Conservation (phyloP, 805 yeast genomes). For the Myxozyma lipomycoides region DNA sequence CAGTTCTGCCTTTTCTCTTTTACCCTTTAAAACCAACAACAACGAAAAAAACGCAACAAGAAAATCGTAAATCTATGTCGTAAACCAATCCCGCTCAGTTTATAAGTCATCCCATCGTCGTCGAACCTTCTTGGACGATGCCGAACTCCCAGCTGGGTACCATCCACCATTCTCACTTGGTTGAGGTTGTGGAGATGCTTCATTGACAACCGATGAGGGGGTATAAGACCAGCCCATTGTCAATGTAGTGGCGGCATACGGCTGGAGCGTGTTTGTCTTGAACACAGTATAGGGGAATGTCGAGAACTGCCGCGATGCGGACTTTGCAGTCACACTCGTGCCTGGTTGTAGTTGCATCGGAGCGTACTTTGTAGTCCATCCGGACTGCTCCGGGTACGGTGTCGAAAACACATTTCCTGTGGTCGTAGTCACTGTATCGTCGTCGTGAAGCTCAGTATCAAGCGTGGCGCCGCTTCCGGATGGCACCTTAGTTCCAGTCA, state of each 20-base stretch:
- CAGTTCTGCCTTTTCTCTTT: no score
- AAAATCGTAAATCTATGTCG: no score
- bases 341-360: slow-evolving; percentile 94
- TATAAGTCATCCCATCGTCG: slow-evolving; percentile 20
- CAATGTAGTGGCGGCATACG: slow-evolving; percentile 54
- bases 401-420: slow-evolving; percentile 53
- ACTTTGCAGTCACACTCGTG: slow-evolving; percentile 54
- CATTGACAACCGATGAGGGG: slow-evolving; percentile 57
- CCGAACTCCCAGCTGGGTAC: not conserved
- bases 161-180: slow-evolving; percentile 16
- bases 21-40: no score
- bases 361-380: slow-evolving; percentile 65
- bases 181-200: slow-evolving; percentile 49
- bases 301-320: slow-evolving; percentile 64
- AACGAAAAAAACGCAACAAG: no score
- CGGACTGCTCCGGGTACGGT: slow-evolving; percentile 76
- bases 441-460: slow-evolving; percentile 43
- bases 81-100: no score
- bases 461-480: slow-evolving; percentile 49
- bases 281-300: slow-evolving; percentile 58
- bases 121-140: not conserved
- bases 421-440: slow-evolving; percentile 41
- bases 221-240: slow-evolving; percentile 86
- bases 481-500: slow-evolving; percentile 56
- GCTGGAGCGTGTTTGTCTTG: slow-evolving; percentile 45